Conservation (phyloP, 1,139 yeast genomes). For the Suhomyces panamericanus region DNA sequence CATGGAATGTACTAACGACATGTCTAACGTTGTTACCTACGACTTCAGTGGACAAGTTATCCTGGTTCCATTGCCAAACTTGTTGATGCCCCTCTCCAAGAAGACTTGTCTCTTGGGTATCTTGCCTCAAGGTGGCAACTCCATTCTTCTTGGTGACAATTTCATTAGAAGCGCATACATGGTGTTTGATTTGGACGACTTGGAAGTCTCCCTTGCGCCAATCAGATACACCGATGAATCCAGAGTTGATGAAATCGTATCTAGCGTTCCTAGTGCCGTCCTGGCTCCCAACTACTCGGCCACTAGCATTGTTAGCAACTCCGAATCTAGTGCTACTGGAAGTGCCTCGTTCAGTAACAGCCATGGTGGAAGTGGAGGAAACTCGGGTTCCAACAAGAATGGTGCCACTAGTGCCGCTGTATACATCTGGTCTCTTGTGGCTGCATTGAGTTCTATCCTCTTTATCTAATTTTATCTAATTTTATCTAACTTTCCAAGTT, state of each 20-base stretch:
- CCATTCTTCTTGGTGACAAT: conserved; percentile 62
- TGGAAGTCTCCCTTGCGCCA: conserved; percentile 68
- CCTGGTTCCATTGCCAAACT: conserved; percentile 45
- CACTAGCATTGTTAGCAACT: conserved; percentile 18
- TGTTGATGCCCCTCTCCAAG: conserved; percentile 17
- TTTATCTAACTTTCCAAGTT: too few relatives aligned
- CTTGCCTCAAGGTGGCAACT: conserved; percentile 23
- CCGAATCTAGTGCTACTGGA: conserved; percentile 14
- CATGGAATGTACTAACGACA: conserved; percentile 24
- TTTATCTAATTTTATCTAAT: not conserved
- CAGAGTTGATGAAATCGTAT: conserved; percentile 43
- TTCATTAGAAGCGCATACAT: conserved; percentile 73
- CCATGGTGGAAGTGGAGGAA: not conserved
- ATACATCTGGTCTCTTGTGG: conserved; percentile 1
- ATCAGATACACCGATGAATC: conserved; percentile 43
- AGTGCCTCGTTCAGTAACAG: conserved; percentile 3
- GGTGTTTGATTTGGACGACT: conserved; percentile 72
- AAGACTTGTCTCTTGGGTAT: conserved; percentile 33
- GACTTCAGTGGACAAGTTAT: conserved; percentile 56
- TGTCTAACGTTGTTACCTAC: conserved; percentile 30
- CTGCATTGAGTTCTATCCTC: conserved; percentile 1
- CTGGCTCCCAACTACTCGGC: conserved; percentile 37
- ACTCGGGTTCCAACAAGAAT: not conserved
- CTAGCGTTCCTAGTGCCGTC: conserved; percentile 48
- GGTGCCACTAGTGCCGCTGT: not conserved